Conservation (phyloP, 2,329 filamentous ascomycete species). For the Raffaelea ambrosiae region DNA sequence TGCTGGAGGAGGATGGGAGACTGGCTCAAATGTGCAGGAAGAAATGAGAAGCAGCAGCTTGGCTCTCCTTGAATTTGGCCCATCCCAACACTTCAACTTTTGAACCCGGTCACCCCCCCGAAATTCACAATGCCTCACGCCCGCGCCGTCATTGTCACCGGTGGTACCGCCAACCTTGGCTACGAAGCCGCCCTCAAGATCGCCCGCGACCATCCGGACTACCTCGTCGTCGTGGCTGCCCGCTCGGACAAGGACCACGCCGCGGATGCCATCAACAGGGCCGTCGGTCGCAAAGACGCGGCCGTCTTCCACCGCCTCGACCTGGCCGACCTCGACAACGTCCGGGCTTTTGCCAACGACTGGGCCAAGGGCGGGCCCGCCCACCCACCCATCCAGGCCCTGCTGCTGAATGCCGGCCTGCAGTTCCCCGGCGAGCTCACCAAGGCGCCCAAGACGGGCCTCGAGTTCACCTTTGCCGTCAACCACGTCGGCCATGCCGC, state of each 20-base stretch:
- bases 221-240: background rate
- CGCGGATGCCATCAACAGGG: slow-evolving; percentile 1
- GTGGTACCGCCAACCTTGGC: slow-evolving; percentile 6
- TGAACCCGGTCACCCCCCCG: background rate
- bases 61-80: too few species aligned
- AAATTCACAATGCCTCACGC: background rate
- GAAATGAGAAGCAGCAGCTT: too few species aligned
- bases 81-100: too few species aligned
- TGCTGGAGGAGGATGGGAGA: too few species aligned
- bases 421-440: slow-evolving; percentile 4
- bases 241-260: slow-evolving; percentile 3
- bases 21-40: too few species aligned
- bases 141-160: slow-evolving; percentile 5
- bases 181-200: slow-evolving; percentile 6
- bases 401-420: slow-evolving; percentile 5
- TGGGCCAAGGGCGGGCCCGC: background rate
- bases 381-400: slow-evolving; percentile 1
- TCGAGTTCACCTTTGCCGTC: slow-evolving; percentile 40
- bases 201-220: slow-evolving; percentile 1
- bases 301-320: slow-evolving; percentile 4
- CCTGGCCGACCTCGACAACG: slow-evolving; percentile 2
- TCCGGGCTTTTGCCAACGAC: slow-evolving; percentile 2
- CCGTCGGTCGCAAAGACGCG: background rate
- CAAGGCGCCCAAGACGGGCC: slow-evolving; percentile 14
- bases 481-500: slow-evolving; percentile 37